phyloP scores from a whole-genome alignment of 2,329 filamentous ascomycete genomes.

The Fusarium concolor region DNA sequence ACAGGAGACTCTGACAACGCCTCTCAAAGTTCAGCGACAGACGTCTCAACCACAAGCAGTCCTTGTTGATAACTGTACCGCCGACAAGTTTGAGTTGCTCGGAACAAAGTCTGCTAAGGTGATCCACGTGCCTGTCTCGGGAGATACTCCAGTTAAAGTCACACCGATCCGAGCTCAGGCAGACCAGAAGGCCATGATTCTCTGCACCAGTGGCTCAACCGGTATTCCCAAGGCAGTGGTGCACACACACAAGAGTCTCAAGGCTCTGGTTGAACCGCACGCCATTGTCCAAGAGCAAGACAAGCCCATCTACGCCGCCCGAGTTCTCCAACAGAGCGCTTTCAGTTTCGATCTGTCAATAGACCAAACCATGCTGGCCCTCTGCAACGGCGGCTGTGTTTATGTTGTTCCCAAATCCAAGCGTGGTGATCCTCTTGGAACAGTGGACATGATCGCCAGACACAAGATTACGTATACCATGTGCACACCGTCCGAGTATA shows the following conservation, averaged over 20 bases:
- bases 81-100: neutral
- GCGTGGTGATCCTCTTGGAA: slow-evolving; percentile 7
- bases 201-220: slow-evolving; percentile 26
- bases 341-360: slow-evolving; percentile 29
- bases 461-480: slow-evolving; percentile 8
- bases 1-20: slow-evolving; percentile 1
- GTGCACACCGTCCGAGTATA: slow-evolving; percentile 22
- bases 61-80: slow-evolving; percentile 7
- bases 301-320: neutral
- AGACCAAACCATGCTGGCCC: slow-evolving; percentile 11
- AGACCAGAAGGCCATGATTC: slow-evolving; percentile 2
- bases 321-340: slow-evolving; percentile 28
- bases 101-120: neutral
- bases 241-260: slow-evolving; percentile 1
- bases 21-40: slow-evolving; percentile 9
- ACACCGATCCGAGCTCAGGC: neutral
- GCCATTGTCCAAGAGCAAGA: slow-evolving; percentile 3
- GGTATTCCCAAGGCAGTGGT: slow-evolving; percentile 18
- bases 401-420: slow-evolving; percentile 2
- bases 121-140: neutral
- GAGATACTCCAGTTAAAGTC: neutral
- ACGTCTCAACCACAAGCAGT: slow-evolving; percentile 8
- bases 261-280: slow-evolving; percentile 1
- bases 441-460: slow-evolving; percentile 12
- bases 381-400: slow-evolving; percentile 16